Base-by-base conservation (phyloP, 371 early-diverging fungal species). In the Umbelopsis sp. region DNA sequence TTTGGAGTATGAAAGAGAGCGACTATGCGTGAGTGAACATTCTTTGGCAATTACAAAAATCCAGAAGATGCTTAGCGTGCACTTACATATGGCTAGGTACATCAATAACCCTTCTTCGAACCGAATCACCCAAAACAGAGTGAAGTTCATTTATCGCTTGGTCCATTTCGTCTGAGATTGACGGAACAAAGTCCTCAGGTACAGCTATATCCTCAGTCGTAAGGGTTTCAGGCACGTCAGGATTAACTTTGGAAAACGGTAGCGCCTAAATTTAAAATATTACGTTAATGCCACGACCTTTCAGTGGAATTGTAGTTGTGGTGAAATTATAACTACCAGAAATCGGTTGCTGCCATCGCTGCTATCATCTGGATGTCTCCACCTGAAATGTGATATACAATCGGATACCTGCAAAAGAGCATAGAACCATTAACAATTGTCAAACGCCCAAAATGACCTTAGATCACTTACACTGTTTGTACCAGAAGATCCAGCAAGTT, bases 161-260 rank as follows among this genome's bases (percentile, higher is more conserved):
- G 16, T 72, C 63, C 79, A 80, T 80, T 12, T 69, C 66, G 0
- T 52, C 53, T 10, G 74, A 78, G 2, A 86, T 71, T 0, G 32
- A 63, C 0, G 84, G 84, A 12, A 73, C 71, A 32, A 65, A 64
- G 22, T 76, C 57, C 1, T 44, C 45, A 7, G 5, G 38, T 3
- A 24, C 46, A 46, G 25, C 4, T 16, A 48, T 70, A 29, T 67
- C 48, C 11, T 70, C 63, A 12, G 65, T 37, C 12, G 37, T 29
- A 1, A 72, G 29, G 24, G 48, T 18, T 6, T 63, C 22, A 1
- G 87, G 86, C n/a, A 87, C 14, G 1, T 50, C 50, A 22, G 69
- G 44, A 68, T 88, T 88, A 6, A 89, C 68, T 63, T 70, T 69
- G 32, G 82, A 81, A 65, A 88, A 88, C 7, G 88, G 88, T 10